phyloP scores from a whole-genome alignment of 176 grass and related monocot genomes.

The Sorghum bicolor region Sorghum_bicolor_NCBIv3 NC_012879.2:39943001-39943500 shows the following conservation, averaged over 20 bases:
- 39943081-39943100: no score
- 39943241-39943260: background rate
- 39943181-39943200: no score
- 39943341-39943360: constrained; percentile 12
- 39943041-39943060: no score
- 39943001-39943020: background rate
- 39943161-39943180: no score
- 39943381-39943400: background rate
- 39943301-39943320: background rate
- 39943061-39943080: no score
- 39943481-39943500: background rate
- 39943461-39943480: background rate
- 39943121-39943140: background rate
- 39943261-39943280: background rate
- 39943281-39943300: background rate
- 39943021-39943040: no score
- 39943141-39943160: background rate
- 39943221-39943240: background rate
- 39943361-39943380: background rate
- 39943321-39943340: constrained; percentile 8
- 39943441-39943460: background rate
- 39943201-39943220: no score
- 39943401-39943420: background rate
- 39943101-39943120: no score
- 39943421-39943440: background rate